These are phyloP conservation scores for Hanseniaspora lachancei DNA, from an alignment of 805 yeast species.

Conservation along the genomic window DNA sequence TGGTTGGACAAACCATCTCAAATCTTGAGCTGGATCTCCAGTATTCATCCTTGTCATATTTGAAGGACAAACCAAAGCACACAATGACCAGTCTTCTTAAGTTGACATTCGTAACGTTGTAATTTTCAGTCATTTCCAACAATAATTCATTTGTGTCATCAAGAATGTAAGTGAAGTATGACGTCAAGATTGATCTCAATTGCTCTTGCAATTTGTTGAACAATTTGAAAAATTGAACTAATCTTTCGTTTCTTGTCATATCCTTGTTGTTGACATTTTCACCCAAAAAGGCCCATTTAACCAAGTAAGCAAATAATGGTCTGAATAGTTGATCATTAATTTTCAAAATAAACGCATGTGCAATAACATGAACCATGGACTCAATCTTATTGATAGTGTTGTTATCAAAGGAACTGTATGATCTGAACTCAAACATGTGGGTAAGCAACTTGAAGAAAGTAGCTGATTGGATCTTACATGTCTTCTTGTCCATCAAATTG, in stretches of 20 bases:
- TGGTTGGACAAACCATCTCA: constrained; percentile 49
- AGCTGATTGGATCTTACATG: constrained; percentile 58
- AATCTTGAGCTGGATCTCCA: constrained; percentile 86
- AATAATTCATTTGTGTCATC: constrained; percentile 56
- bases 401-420: constrained; percentile 43
- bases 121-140: constrained; percentile 30
- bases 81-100: constrained; percentile 62
- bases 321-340: constrained; percentile 87
- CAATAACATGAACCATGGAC: constrained; percentile 57
- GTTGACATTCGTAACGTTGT: constrained; percentile 28
- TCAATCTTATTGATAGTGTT: constrained; percentile 75
- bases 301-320: constrained; percentile 75
- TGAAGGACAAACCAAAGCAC: constrained; percentile 68
- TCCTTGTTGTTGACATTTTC: constrained; percentile 43
- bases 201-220: constrained; percentile 73
- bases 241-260: constrained; percentile 42
- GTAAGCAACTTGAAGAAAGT: constrained; percentile 56
- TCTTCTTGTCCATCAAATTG: constrained; percentile 56
- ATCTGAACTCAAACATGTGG: constrained; percentile 57
- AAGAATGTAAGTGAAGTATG: constrained; percentile 72
- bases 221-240: constrained; percentile 69
- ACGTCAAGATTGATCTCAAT: constrained; percentile 74
- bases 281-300: constrained; percentile 85
- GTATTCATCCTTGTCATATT: constrained; percentile 82
- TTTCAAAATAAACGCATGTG: constrained; percentile 69